Evolutionary conservation across 306 rosid genomes (phyloP).

Genomic region (Glycine tomentella): DNA sequence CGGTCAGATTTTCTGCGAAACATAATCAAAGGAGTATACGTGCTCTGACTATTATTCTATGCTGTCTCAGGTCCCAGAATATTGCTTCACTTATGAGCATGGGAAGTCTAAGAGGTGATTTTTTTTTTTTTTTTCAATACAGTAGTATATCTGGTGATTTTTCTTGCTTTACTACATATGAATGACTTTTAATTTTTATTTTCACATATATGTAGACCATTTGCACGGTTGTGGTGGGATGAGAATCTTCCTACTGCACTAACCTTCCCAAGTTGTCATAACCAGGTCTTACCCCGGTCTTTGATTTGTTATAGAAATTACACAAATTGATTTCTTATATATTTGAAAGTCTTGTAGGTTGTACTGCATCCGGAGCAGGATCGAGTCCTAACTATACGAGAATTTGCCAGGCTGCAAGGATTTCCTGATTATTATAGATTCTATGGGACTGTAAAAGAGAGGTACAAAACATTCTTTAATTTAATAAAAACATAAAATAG

Average conservation of each 20-base stretch:
- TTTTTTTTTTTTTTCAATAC: slow-evolving; percentile 32
- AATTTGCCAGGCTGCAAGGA: slow-evolving; percentile 92
- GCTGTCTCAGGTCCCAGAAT: slow-evolving; percentile 77
- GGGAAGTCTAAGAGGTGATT: slow-evolving; percentile 86
- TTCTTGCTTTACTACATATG: slow-evolving; percentile 14
- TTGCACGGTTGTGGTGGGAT: slow-evolving; percentile 98
- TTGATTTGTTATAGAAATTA: slow-evolving; percentile 34
- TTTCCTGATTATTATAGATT: slow-evolving; percentile 90
- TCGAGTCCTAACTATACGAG: slow-evolving; percentile 73
- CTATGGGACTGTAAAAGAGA: slow-evolving; percentile 73
- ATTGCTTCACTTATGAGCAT: slow-evolving; percentile 66
- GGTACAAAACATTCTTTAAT: slow-evolving; percentile 51
- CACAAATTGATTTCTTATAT: slow-evolving; percentile 36
- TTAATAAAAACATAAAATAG: background rate
- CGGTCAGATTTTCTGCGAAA: too few species aligned
- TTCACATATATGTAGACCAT: slow-evolving; percentile 65
- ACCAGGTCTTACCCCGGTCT: slow-evolving; percentile 62
- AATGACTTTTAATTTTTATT: slow-evolving; percentile 15
- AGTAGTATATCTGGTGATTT: slow-evolving; percentile 3
- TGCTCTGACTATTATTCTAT: slow-evolving; percentile 3
- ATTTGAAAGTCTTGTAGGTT: slow-evolving; percentile 55
- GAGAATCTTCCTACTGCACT: slow-evolving; percentile 90
- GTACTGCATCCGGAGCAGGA: slow-evolving; percentile 92
- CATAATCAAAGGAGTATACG: too few species aligned
- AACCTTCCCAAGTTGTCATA: slow-evolving; percentile 74